These are phyloP conservation scores for Sporisorium reilianum DNA, from an alignment of 1,284 basidiomycete genomes.

Conservation along the genomic window DNA sequence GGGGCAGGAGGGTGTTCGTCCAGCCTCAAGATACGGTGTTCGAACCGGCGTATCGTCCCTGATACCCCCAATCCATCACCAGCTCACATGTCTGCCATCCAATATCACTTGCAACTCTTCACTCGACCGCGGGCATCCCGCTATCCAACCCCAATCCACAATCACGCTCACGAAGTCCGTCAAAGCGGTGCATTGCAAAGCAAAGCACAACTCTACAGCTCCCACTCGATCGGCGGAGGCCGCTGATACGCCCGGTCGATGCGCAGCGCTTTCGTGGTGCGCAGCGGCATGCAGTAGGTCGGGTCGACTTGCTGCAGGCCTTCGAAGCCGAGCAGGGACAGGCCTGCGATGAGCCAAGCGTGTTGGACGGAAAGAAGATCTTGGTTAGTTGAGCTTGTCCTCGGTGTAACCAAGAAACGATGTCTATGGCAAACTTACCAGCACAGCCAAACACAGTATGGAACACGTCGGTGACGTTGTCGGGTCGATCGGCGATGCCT, in stretches of 20 bases:
- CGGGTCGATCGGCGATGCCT: slow-evolving; percentile 93
- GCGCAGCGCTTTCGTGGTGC: slow-evolving; percentile 73
- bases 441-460: slow-evolving; percentile 94
- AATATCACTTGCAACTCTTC: neutral
- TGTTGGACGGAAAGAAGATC: neutral
- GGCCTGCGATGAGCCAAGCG: slow-evolving; percentile 73
- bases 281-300: slow-evolving; percentile 93
- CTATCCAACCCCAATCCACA: too few species aligned
- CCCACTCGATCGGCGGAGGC: slow-evolving; percentile 20
- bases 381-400: slow-evolving; percentile 1
- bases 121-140: neutral
- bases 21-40: neutral
- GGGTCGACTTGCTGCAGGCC: slow-evolving; percentile 87
- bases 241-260: slow-evolving; percentile 57
- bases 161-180: too few species aligned
- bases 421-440: slow-evolving; percentile 73
- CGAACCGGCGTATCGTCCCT: slow-evolving; percentile 11
- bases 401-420: neutral
- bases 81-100: neutral
- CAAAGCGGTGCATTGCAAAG: neutral
- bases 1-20: too few species aligned
- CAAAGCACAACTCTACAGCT: neutral
- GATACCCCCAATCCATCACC: neutral
- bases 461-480: slow-evolving; percentile 94
- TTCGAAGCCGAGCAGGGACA: slow-evolving; percentile 89